Base-by-base conservation (phyloP, 768 basidiomycete species). In the Pleurotus platypus region DNA sequence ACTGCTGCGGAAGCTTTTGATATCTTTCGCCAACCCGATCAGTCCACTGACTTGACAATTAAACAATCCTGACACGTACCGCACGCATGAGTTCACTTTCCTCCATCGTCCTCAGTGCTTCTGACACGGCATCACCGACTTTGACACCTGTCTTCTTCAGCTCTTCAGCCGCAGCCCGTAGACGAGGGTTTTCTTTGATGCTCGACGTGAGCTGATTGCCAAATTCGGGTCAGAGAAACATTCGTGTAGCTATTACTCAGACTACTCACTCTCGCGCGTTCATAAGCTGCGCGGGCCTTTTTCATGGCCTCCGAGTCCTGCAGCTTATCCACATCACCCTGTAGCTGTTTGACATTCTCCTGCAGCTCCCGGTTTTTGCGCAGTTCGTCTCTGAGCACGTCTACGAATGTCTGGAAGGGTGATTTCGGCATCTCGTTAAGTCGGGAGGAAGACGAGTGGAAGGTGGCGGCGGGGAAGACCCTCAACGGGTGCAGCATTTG, bases 251-350 rank as follows among this genome's bases (percentile, higher is more conserved):
- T 35, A 35, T 35, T 35, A 9, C 30, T 8, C 30, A 35, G 27
- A 51, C 15, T 13, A 80, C 85, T 60, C 67, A 98, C 95, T 74
- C 96, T 82, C 6, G 96, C 94, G 59, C 89, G 84, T 75, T 98
- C 96, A 73, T 98, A 98, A 58, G 92, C 86, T 50, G 91, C 94
- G 68, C 82, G 83, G 1, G 94, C 94, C 64, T 81, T 82, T 76
- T 92, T 93, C 93, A 99, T 88, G 12, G 94, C 89, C 68, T 96
- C 94, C 55, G 92, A 94, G 70, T 98, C 97, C 77, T 98, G 95
- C 49, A 98, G 73, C 74, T 97, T 97, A 75, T 93, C 92, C 38
- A 97, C 96, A 70, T 98, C 94, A 60, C 97, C 97, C 73, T 96
- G 93, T 15, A 99, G 80, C 73, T 97, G 93, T 76, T 94, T 95